Conservation (phyloP, 1,284 basidiomycete genomes). For the Moesziomyces parantarcticus region DNA sequence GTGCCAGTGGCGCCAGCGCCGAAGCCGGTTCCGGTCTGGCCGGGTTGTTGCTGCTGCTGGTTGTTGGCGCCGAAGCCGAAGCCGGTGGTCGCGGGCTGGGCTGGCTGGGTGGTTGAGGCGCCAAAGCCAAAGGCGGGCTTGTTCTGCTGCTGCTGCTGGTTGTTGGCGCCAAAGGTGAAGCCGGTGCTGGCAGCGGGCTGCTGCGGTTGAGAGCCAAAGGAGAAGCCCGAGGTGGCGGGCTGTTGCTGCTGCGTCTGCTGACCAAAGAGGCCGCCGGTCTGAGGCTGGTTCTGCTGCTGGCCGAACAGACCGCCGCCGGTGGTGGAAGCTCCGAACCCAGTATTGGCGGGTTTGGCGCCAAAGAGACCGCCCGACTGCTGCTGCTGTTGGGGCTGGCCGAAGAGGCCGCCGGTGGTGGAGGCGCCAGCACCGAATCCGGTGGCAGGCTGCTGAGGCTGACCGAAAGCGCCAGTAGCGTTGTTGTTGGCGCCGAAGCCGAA, state of each 20-base stretch:
- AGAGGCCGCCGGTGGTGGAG: slow-evolving; percentile 43
- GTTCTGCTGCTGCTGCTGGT: slow-evolving; percentile 49
- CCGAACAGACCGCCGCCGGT: slow-evolving; percentile 65
- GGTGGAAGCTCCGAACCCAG: slow-evolving; percentile 48
- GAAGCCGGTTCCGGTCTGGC: slow-evolving; percentile 38
- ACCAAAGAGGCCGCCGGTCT: slow-evolving; percentile 64
- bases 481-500: slow-evolving; percentile 51
- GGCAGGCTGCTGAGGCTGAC: slow-evolving; percentile 53
- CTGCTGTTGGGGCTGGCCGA: slow-evolving; percentile 49
- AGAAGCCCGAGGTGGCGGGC: slow-evolving; percentile 45
- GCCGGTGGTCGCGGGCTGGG: slow-evolving; percentile 40
- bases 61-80: slow-evolving; percentile 50
- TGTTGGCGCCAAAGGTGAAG: slow-evolving; percentile 53
- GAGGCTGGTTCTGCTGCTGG: slow-evolving; percentile 50
- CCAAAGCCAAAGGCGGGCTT: slow-evolving; percentile 57
- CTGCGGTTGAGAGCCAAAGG: slow-evolving; percentile 64
- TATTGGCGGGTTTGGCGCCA: slow-evolving; percentile 59
- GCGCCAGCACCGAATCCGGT: slow-evolving; percentile 47
- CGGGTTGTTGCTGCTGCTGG: slow-evolving; percentile 27
- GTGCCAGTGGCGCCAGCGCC: slow-evolving; percentile 43
- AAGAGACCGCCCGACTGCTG: slow-evolving; percentile 65
- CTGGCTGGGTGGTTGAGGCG: slow-evolving; percentile 34
- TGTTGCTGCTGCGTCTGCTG: slow-evolving; percentile 52
- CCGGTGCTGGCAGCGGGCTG: slow-evolving; percentile 53
- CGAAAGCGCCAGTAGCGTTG: slow-evolving; percentile 33